Evolutionary conservation across 208 protist genomes (phyloP).

Genomic region (Crithidia expoeki): DNA sequence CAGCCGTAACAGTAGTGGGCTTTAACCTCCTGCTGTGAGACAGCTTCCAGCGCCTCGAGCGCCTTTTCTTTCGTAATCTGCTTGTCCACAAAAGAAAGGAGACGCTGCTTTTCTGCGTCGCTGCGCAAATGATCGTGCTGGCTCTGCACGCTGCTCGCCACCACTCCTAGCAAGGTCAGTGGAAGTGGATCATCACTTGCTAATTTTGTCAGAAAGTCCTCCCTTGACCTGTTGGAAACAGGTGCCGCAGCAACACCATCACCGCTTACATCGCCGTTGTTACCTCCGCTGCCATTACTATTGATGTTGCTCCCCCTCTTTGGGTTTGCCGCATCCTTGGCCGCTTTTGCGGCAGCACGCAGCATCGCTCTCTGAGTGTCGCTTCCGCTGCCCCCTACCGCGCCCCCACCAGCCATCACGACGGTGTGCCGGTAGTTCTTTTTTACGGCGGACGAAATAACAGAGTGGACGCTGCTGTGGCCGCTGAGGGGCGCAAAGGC

Average conservation of each 20-base stretch:
- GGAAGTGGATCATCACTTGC: constrained; percentile 1
- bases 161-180: constrained; percentile 29
- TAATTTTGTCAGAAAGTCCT: too few species aligned
- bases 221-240: background rate
- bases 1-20: constrained; percentile 72
- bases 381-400: background rate
- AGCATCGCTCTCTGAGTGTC: constrained; percentile 21
- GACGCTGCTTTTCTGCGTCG: constrained; percentile 37
- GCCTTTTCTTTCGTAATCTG: constrained; percentile 68
- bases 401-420: constrained; percentile 2
- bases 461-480: constrained; percentile 26
- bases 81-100: constrained; percentile 57
- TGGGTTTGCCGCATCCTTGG: constrained; percentile 3
- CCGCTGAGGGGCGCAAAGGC: constrained; percentile 29
- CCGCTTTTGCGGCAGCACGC: constrained; percentile 26
- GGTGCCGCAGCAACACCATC: background rate
- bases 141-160: constrained; percentile 53
- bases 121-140: constrained; percentile 53
- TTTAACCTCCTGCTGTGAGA: constrained; percentile 62
- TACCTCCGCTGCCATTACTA: background rate
- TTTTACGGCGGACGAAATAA: constrained; percentile 17
- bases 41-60: constrained; percentile 42
- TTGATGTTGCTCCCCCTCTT: background rate
- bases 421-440: constrained; percentile 23
- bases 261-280: background rate